A percentile compares a stretch with the other conserved stretches of the same genome.
Evolutionary conservation across 176 grass and related monocot genomes (phyloP).

Genomic region (Carex cristatella): DNA sequence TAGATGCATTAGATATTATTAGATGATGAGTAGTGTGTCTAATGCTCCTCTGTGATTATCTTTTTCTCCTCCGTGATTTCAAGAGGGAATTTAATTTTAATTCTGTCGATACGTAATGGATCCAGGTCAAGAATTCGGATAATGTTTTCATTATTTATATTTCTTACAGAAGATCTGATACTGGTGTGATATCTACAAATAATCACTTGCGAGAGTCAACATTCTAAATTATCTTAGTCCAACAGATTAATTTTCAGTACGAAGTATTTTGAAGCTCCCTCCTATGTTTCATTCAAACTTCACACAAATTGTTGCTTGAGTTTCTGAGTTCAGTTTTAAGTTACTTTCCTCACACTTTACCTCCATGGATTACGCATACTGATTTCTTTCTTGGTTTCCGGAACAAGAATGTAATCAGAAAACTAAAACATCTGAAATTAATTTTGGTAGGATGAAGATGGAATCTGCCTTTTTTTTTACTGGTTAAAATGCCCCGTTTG

Average conservation of each 20-base stretch:
- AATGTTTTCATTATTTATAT: no score
- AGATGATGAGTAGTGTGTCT: background rate
- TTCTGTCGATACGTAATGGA: background rate
- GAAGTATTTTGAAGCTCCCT: no score
- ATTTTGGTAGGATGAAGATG: background rate
- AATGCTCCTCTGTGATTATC: background rate
- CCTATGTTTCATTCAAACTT: no score
- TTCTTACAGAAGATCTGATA: no score
- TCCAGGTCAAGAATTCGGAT: background rate
- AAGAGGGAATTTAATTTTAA: background rate
- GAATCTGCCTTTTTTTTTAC: no score
- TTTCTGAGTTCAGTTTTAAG: background rate
- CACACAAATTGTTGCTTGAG: background rate
- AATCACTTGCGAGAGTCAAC: no score
- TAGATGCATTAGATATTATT: background rate
- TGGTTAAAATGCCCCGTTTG: no score
- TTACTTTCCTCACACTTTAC: background rate
- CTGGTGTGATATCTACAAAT: no score
- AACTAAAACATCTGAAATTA: constrained; percentile 1
- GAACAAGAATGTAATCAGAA: background rate
- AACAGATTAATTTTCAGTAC: background rate
- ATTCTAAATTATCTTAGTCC: no score
- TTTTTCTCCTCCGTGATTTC: background rate
- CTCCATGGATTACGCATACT: background rate
- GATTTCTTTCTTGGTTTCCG: background rate